A percentile compares a stretch with the other conserved stretches of the same genome.
phyloP scores from a whole-genome alignment of 2,329 filamentous ascomycete species.

The Didymella lethalis region DNA sequence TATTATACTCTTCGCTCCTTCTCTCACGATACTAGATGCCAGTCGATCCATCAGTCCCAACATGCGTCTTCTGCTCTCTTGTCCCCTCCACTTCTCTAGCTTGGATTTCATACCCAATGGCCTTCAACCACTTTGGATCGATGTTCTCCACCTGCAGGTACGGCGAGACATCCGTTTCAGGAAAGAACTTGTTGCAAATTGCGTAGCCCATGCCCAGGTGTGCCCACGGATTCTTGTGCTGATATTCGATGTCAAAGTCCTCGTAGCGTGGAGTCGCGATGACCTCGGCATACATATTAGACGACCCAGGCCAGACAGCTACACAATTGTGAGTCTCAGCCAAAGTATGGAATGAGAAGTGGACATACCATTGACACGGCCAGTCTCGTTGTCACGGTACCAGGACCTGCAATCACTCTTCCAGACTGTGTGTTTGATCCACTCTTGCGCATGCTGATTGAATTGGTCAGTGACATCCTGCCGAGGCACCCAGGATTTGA shows the following conservation, averaged over 20 bases:
- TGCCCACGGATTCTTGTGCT: conserved; percentile 54
- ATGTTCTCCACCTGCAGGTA: conserved; percentile 53
- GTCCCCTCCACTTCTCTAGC: conserved; percentile 27
- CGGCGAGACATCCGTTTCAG: conserved; percentile 47
- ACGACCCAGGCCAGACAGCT: conserved; percentile 61
- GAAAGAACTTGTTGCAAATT: conserved; percentile 29
- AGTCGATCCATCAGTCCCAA: conserved; percentile 6
- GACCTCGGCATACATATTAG: conserved; percentile 57
- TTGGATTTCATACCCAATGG: conserved; percentile 34
- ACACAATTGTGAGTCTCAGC: conserved; percentile 16
- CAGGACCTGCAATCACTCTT: conserved; percentile 55
- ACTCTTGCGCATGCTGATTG: conserved; percentile 57
- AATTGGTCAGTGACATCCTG: conserved; percentile 54
- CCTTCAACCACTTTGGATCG: conserved; percentile 54
- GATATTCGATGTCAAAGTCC: conserved; percentile 54
- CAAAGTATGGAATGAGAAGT: neutral
- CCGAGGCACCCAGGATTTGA: conserved; percentile 52
- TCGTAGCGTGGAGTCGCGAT: conserved; percentile 53
- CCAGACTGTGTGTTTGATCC: conserved; percentile 61
- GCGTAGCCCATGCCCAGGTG: conserved; percentile 54
- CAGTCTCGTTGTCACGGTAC: conserved; percentile 56
- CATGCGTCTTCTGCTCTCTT: conserved; percentile 20
- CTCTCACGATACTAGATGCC: neutral
- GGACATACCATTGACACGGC: conserved; percentile 41
- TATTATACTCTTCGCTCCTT: neutral